Conservation (phyloP, 2,329 filamentous ascomycete genomes). For the Aspergillus arachidicola region DNA sequence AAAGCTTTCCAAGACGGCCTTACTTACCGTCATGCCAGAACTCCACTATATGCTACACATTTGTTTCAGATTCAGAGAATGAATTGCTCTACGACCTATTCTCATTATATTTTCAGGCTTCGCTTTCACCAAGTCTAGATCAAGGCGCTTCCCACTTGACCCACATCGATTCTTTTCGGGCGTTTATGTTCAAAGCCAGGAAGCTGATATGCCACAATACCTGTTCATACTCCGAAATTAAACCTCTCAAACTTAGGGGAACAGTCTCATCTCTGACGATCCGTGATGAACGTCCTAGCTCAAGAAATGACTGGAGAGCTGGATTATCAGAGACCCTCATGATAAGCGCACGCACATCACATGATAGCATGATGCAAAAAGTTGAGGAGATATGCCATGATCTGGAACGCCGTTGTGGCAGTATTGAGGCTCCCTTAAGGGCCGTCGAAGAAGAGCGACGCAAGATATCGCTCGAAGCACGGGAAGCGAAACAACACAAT, state of each 20-base stretch:
- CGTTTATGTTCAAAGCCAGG: constrained; percentile 24
- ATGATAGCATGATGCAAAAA: constrained; percentile 51
- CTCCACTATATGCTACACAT: constrained; percentile 22
- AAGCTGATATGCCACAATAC: constrained; percentile 6
- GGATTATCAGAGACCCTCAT: constrained; percentile 50
- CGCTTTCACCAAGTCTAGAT: constrained; percentile 14
- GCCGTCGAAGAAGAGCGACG: constrained; percentile 40
- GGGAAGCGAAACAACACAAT: constrained; percentile 37
- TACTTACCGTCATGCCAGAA: constrained; percentile 23
- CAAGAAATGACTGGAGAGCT: constrained; percentile 53
- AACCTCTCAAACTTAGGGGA: constrained; percentile 14
- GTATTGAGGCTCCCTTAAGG: constrained; percentile 57
- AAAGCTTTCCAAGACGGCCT: constrained; percentile 24
- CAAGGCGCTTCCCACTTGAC: background rate
- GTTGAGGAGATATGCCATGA: constrained; percentile 59
- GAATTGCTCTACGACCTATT: constrained; percentile 29
- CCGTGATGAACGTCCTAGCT: constrained; percentile 19
- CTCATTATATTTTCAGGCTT: constrained; percentile 25
- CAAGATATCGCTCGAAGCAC: constrained; percentile 37
- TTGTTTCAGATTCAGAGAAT: constrained; percentile 25
- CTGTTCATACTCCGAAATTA: constrained; percentile 22
- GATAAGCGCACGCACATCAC: constrained; percentile 45
- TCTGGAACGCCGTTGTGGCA: constrained; percentile 58
- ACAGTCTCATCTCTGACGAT: constrained; percentile 13
- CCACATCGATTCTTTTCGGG: constrained; percentile 20